Evolutionary conservation across 345 rosid species (phyloP).

Genomic region (Zanthoxylum bungeanum): DNA sequence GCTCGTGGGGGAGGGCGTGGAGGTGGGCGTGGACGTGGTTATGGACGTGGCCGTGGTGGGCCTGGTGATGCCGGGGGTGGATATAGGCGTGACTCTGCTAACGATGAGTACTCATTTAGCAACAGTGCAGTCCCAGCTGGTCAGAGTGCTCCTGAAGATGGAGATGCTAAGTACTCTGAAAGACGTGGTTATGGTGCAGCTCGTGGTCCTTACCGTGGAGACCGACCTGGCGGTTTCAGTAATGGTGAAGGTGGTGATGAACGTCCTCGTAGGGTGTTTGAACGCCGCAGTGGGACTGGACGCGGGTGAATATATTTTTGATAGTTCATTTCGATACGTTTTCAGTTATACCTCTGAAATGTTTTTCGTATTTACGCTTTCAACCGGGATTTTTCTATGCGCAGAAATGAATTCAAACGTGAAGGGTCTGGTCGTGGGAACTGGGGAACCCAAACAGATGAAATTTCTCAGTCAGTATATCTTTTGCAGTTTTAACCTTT

Average conservation of each 20-base stretch:
- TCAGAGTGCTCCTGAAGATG: slow-evolving; percentile 54
- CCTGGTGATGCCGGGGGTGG: slow-evolving; percentile 36
- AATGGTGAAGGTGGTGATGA: slow-evolving; percentile 76
- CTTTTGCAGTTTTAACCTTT: neutral
- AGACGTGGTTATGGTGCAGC: slow-evolving; percentile 43
- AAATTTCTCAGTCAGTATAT: slow-evolving; percentile 56
- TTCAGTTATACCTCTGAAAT: neutral
- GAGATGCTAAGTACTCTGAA: slow-evolving; percentile 51
- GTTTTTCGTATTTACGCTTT: neutral
- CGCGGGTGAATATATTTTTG: slow-evolving; percentile 56
- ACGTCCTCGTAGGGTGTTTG: slow-evolving; percentile 56
- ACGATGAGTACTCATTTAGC: slow-evolving; percentile 38
- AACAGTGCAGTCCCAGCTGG: slow-evolving; percentile 41
- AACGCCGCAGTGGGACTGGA: slow-evolving; percentile 91
- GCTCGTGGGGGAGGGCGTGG: slow-evolving; percentile 44
- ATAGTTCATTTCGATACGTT: neutral
- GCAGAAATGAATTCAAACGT: slow-evolving; percentile 73
- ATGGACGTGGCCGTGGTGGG: slow-evolving; percentile 38
- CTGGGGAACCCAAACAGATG: slow-evolving; percentile 85
- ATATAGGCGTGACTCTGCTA: slow-evolving; percentile 45
- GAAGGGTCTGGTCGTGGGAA: slow-evolving; percentile 92
- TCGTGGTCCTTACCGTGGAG: slow-evolving; percentile 60
- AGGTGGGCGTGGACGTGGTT: slow-evolving; percentile 46
- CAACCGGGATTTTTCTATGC: slow-evolving; percentile 1
- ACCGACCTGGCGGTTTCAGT: slow-evolving; percentile 61